Conservation (phyloP, 805 yeast genomes). For the Sungouiella thailandica region DNA sequence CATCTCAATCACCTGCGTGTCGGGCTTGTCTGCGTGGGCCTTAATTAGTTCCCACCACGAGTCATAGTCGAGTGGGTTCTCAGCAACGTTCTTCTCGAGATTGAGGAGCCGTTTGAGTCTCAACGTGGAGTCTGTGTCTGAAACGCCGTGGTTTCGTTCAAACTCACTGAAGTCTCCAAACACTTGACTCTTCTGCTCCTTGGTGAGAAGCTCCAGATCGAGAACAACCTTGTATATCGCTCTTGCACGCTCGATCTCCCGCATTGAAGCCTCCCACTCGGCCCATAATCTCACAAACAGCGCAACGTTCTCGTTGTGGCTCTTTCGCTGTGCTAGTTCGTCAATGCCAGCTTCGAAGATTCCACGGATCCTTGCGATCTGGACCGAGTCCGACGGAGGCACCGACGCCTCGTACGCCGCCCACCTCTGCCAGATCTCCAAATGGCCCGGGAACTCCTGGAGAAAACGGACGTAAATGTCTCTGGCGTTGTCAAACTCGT, state of each 20-base stretch:
- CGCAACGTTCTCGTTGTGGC: conserved; percentile 21
- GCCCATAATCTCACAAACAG: conserved; percentile 54
- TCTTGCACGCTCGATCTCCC: conserved; percentile 60
- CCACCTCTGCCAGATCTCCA: conserved; percentile 73
- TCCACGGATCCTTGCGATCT: conserved; percentile 49
- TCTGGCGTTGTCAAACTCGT: conserved; percentile 52
- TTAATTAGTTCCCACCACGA: conserved; percentile 77
- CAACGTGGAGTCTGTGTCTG: conserved; percentile 50
- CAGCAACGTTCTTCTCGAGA: conserved; percentile 46
- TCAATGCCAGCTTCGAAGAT: conserved; percentile 69
- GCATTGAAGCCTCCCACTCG: conserved; percentile 58
- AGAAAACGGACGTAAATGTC: conserved; percentile 50
- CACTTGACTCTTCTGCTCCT: conserved; percentile 12
- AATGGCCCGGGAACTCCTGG: conserved; percentile 36
- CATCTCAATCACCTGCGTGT: conserved; percentile 25
- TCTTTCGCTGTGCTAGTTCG: conserved; percentile 25
- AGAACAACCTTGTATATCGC: conserved; percentile 52
- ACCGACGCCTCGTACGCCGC: conserved; percentile 56
- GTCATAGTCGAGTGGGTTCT: conserved; percentile 58
- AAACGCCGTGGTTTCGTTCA: conserved; percentile 61
- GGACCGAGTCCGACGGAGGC: conserved; percentile 8
- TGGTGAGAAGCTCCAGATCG: conserved; percentile 16
- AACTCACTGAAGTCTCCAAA: conserved; percentile 45
- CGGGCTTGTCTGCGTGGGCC: conserved; percentile 33
- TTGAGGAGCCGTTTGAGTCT: conserved; percentile 48